These are phyloP conservation scores for Phytophthora multivora DNA, from an alignment of 352 stramenopile genomes.

Conservation along the genomic window DNA sequence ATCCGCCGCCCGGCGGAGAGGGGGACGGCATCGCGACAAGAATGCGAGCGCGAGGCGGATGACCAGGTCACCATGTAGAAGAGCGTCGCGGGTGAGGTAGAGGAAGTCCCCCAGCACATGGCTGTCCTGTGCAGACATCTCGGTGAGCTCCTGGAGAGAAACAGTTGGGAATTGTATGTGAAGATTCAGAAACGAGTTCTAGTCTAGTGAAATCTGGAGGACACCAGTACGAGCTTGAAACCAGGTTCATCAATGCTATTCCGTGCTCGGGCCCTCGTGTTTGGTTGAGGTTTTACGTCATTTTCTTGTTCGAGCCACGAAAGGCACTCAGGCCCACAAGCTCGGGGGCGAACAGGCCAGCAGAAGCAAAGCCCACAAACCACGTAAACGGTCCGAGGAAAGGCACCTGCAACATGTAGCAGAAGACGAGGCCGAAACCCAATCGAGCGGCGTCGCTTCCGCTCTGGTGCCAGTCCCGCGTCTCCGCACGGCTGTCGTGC, in stretches of 20 bases:
- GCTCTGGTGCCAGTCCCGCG: constrained; percentile 57
- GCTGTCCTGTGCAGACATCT: neutral
- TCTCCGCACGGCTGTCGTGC: constrained; percentile 26
- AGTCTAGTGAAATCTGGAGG: constrained; percentile 4
- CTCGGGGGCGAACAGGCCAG: constrained; percentile 63
- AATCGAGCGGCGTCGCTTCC: constrained; percentile 71
- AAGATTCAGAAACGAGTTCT: neutral
- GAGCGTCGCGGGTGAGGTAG: constrained; percentile 16
- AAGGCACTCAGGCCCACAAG: constrained; percentile 87
- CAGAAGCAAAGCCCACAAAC: constrained; percentile 71
- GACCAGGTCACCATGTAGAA: constrained; percentile 32
- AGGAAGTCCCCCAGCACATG: constrained; percentile 9
- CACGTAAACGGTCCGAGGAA: constrained; percentile 71
- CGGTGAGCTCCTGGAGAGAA: constrained; percentile 6
- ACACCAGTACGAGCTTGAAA: too few species aligned
- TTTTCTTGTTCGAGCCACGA: constrained; percentile 41
- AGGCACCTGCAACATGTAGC: constrained; percentile 59
- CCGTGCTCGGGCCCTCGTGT: too few species aligned
- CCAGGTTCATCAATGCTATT: too few species aligned
- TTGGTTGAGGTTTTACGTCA: constrained; percentile 6
- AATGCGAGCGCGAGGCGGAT: constrained; percentile 20
- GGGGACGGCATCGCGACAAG: constrained; percentile 19
- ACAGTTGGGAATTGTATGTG: neutral
- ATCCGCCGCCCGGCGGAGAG: constrained; percentile 8
- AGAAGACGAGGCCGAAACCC: constrained; percentile 69